phyloP scores from a whole-genome alignment of 2,329 filamentous ascomycete species.

The Xylariaceae sp. region DNA sequence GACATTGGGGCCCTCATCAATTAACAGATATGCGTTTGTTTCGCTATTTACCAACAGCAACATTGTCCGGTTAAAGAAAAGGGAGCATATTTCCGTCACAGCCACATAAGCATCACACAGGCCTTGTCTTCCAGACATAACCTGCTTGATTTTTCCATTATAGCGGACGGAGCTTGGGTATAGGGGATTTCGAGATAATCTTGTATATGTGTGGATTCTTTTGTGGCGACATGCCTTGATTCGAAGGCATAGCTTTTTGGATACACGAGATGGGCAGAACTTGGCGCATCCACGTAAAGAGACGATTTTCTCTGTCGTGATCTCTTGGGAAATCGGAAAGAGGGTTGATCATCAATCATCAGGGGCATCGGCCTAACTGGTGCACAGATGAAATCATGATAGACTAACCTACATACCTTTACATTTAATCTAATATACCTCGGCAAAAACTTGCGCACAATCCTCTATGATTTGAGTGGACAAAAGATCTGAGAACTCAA shows the following conservation, averaged over 20 bases:
- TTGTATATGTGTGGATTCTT: slow-evolving; percentile 27
- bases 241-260: slow-evolving; percentile 7
- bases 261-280: slow-evolving; percentile 19
- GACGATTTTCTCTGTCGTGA: slow-evolving; percentile 4
- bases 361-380: slow-evolving; percentile 19
- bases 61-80: slow-evolving; percentile 33
- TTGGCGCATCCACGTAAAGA: slow-evolving; percentile 7
- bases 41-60: slow-evolving; percentile 30
- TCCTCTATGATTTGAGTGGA: not conserved
- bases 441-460: slow-evolving; percentile 27
- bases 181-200: slow-evolving; percentile 8
- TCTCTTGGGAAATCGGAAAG: slow-evolving; percentile 4
- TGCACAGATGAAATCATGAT: slow-evolving; percentile 36
- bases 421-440: slow-evolving; percentile 43
- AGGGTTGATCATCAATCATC: slow-evolving; percentile 16
- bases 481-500: not conserved
- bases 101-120: slow-evolving; percentile 16
- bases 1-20: slow-evolving; percentile 58
- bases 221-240: slow-evolving; percentile 6
- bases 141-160: slow-evolving; percentile 6
- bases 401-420: slow-evolving; percentile 39
- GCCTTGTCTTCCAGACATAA: slow-evolving; percentile 19
- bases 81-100: slow-evolving; percentile 26
- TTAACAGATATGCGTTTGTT: slow-evolving; percentile 36
- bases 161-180: slow-evolving; percentile 10